Conservation (phyloP, 2,329 filamentous ascomycete genomes). For the Phoma sp. region DNA sequence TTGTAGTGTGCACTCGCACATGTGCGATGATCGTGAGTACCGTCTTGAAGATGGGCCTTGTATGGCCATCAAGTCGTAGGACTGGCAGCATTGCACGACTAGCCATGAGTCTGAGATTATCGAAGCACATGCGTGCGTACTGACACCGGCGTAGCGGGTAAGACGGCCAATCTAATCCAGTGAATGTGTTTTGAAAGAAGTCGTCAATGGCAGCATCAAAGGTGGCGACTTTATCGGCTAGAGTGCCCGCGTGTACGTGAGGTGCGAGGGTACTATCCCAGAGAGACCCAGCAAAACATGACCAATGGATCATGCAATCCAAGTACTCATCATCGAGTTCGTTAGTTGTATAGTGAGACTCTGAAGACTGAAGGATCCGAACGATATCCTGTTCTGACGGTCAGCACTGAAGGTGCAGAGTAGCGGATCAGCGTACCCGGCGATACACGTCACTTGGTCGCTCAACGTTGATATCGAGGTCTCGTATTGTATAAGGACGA, state of each 20-base stretch:
- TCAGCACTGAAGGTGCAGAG: too few relatives aligned
- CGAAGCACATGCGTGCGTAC: constrained; percentile 28
- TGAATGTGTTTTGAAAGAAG: constrained; percentile 16
- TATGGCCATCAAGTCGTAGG: constrained; percentile 28
- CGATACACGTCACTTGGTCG: constrained; percentile 19
- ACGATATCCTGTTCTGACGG: neutral
- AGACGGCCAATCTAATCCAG: neutral
- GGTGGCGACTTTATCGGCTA: constrained; percentile 15
- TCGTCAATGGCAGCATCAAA: constrained; percentile 16
- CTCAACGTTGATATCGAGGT: constrained; percentile 38
- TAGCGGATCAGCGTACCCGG: neutral
- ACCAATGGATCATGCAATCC: constrained; percentile 34
- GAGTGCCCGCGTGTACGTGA: constrained; percentile 6
- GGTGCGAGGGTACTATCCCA: constrained; percentile 31
- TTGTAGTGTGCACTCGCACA: constrained; percentile 17
- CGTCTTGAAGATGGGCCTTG: constrained; percentile 19
- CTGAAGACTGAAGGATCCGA: neutral
- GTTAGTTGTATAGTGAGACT: neutral
- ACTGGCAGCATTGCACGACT: constrained; percentile 32
- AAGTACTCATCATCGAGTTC: constrained; percentile 19
- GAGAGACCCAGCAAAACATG: constrained; percentile 30
- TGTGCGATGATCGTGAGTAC: constrained; percentile 25
- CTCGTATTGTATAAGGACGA: constrained; percentile 40
- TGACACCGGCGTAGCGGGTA: neutral
- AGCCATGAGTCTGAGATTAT: constrained; percentile 36